Base-by-base conservation (phyloP, 768 basidiomycete species). In the Leucosporidium creatinivorum region DNA sequence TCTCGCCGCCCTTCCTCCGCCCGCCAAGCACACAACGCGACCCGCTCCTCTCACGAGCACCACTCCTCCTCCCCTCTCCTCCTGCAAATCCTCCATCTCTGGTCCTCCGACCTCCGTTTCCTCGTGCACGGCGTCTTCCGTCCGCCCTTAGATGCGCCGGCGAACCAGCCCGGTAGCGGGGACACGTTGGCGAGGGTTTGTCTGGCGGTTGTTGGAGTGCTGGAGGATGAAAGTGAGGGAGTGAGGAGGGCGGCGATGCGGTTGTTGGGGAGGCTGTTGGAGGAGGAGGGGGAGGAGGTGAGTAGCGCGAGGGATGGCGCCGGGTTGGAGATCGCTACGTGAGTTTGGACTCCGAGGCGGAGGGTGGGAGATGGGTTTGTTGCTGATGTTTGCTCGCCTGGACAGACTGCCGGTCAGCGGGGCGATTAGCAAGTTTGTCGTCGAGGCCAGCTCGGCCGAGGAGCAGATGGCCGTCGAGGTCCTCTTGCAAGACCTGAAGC, bases 11-110 rank as follows among this genome's bases (percentile, higher is more conserved):
- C n/a, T 17, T n/a, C n/a, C 26, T 25, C 36, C 17, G 15, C 25
- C 7, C 13, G 33, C 19, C 33, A 21, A 12, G 25, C 19, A 15
- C 17, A 55, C 44, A 25, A n/a, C 15, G 25, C 21, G 25, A 19
- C 39, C 36, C 39, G 39, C 39, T 44, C 39, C 15, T 44, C 25
- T n/a, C 39, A 59, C 39, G 58, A 59, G 58, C 44, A 59, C 44
- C 48, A 44, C 26, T 18, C 21, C 31, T 80, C 84, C 50, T 89
- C 91, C 70, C 80, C 89, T 21, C 81, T 92, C 13, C 78, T 89
- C 15, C 80, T 90, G 4, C 84, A 83, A 6, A 82, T 89, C n/a
- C 78, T 89, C 13, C 81, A 87, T 0, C 79, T 91, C 36, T 90
- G 86, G 86, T 83, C 88, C 25, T 75, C 81, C 1, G 81, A 83